Evolutionary conservation across 202 grass and related monocot species (phyloP).

Genomic region (Elaeis oleifera): DNA sequence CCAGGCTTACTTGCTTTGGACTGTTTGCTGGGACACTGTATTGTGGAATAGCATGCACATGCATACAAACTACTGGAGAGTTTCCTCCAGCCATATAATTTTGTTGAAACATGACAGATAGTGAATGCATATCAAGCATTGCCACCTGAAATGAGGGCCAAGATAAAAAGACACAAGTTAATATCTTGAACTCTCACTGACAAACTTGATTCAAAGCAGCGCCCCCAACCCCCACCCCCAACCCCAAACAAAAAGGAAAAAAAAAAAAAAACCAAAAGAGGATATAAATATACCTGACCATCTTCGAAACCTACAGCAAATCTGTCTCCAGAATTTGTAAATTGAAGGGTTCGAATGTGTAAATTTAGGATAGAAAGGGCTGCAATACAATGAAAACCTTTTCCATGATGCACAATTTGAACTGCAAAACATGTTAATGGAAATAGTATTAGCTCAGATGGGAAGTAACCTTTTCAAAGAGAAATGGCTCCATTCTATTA

Average conservation of each 20-base stretch:
- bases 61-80: constrained; percentile 58
- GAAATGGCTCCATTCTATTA: too few relatives aligned
- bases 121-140: constrained; percentile 56
- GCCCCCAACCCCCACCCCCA: too few relatives aligned
- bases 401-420: constrained; percentile 57
- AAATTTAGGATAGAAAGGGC: constrained; percentile 56
- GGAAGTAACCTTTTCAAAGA: too few relatives aligned
- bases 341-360: constrained; percentile 42
- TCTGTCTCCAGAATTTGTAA: constrained; percentile 42
- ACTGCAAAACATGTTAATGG: constrained; percentile 32
- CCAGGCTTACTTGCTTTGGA: constrained; percentile 28
- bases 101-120: constrained; percentile 53
- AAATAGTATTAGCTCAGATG: too few relatives aligned
- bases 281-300: constrained; percentile 56
- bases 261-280: constrained; percentile 15
- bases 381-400: constrained; percentile 65
- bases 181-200: constrained; percentile 7
- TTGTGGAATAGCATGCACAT: constrained; percentile 17
- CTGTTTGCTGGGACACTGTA: constrained; percentile 28
- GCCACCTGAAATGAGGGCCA: constrained; percentile 54
- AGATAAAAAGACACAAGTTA: constrained; percentile 8
- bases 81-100: constrained; percentile 67
- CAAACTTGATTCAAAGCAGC: neutral
- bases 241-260: constrained; percentile 17
- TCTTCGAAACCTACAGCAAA: constrained; percentile 67